phyloP scores from a whole-genome alignment of 176 grass and related monocot genomes.

The Calamus simplicifolius region DNA sequence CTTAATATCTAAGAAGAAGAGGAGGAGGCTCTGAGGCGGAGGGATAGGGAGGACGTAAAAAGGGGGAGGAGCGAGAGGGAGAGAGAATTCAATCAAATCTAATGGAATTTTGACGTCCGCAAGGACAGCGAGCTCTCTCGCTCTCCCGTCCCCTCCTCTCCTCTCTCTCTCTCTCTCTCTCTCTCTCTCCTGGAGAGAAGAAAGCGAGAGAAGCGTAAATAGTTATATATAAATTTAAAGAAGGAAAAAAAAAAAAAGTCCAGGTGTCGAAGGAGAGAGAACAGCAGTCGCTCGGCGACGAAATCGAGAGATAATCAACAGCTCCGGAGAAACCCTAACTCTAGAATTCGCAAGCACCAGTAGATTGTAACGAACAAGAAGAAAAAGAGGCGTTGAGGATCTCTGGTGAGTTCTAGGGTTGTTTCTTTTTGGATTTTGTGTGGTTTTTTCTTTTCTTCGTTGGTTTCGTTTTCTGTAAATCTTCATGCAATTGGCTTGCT shows the following conservation, averaged over 20 bases:
- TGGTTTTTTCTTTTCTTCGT: too few species aligned
- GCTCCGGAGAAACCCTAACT: conserved; percentile 22
- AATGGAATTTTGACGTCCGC: conserved; percentile 99
- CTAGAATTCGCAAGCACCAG: conserved; percentile 8
- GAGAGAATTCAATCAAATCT: conserved; percentile 55
- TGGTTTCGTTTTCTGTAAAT: too few species aligned
- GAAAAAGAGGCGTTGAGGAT: background rate
- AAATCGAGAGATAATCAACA: conserved; percentile 10
- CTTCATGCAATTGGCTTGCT: too few species aligned
- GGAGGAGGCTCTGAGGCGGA: conserved; percentile 1
- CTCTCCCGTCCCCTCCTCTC: too few species aligned
- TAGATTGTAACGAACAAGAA: background rate
- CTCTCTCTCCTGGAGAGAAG: conserved; percentile 12
- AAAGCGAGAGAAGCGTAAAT: conserved; percentile 14
- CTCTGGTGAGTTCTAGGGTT: too few species aligned
- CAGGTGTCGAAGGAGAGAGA: conserved; percentile 1
- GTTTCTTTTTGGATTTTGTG: background rate
- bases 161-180: background rate
- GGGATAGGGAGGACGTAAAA: background rate
- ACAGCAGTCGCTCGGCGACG: background rate
- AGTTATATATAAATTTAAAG: background rate
- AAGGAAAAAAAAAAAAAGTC: conserved; percentile 18
- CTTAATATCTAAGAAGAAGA: too few species aligned
- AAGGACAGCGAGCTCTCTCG: conserved; percentile 32
- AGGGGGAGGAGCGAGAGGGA: conserved; percentile 7